Conservation (phyloP, 768 basidiomycete species). For the Gymnopilus junonius region DNA sequence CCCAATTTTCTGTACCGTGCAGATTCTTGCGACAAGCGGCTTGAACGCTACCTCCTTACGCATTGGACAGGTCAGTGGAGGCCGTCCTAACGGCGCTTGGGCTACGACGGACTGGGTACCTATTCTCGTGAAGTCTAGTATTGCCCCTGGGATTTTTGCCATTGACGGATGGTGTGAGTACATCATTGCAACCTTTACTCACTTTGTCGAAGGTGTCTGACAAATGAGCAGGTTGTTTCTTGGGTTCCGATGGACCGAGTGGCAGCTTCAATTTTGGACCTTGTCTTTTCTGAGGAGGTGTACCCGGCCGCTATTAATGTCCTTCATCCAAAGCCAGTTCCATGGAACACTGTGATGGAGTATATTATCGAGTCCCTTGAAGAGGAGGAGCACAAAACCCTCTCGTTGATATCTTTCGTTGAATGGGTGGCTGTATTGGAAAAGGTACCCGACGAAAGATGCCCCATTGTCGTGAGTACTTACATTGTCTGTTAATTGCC, state of each 20-base stretch:
- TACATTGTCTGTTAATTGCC: neutral
- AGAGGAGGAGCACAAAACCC: neutral
- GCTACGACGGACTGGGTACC: constrained; percentile 43
- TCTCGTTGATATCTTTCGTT: constrained; percentile 15
- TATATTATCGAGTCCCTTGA: constrained; percentile 20
- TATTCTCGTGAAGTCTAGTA: constrained; percentile 40
- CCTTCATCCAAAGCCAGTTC: constrained; percentile 36
- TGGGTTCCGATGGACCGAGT: constrained; percentile 37
- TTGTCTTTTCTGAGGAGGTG: constrained; percentile 10
- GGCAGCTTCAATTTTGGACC: constrained; percentile 5
- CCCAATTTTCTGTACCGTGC: neutral
- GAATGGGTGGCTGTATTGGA: constrained; percentile 24
- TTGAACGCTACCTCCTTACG: constrained; percentile 34
- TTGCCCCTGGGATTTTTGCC: constrained; percentile 33
- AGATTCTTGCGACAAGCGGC: constrained; percentile 36
- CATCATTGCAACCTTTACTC: too few species aligned
- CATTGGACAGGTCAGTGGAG: constrained; percentile 43
- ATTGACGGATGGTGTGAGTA: constrained; percentile 27
- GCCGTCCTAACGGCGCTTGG: constrained; percentile 41
- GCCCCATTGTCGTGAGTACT: constrained; percentile 11
- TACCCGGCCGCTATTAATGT: constrained; percentile 34
- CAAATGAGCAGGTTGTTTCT: constrained; percentile 28
- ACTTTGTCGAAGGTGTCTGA: neutral
- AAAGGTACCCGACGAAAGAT: constrained; percentile 1
- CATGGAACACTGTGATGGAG: constrained; percentile 29